These are phyloP conservation scores for Hypholoma fasciculare DNA, from an alignment of 768 basidiomycete genomes.

Conservation along the genomic window DNA sequence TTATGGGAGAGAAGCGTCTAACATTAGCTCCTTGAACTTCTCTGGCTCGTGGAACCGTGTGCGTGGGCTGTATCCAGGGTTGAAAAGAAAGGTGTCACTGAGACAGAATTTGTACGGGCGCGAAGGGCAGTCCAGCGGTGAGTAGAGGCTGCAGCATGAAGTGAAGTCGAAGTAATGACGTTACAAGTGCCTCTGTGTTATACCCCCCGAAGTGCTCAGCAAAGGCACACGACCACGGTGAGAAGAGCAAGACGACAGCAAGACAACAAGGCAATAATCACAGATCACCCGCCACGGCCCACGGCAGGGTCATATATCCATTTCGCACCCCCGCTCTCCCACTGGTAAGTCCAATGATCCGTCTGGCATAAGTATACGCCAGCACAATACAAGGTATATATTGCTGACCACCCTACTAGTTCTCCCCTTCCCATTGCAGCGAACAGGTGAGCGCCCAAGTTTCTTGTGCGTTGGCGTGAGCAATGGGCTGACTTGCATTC, in stretches of 20 bases:
- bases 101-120: background rate
- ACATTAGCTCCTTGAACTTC: background rate
- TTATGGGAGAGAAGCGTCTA: background rate
- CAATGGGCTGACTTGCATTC: background rate
- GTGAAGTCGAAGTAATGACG: background rate
- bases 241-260: background rate
- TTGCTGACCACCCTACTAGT: background rate
- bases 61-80: background rate
- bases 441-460: background rate
- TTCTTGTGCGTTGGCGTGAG: background rate
- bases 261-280: background rate
- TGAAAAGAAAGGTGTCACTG: background rate
- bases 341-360: background rate
- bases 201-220: background rate
- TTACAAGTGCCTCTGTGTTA: background rate
- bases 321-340: slow-evolving; percentile 1
- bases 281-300: background rate
- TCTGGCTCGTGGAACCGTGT: background rate
- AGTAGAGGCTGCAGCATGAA: background rate
- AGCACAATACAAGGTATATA: background rate
- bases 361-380: background rate
- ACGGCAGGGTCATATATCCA: slow-evolving; percentile 1
- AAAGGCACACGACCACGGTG: background rate
- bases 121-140: background rate
- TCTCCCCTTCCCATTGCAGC: background rate